Base-by-base conservation (phyloP, 495 filamentous ascomycete species). In the Hypoxylon trugodes region DNA sequence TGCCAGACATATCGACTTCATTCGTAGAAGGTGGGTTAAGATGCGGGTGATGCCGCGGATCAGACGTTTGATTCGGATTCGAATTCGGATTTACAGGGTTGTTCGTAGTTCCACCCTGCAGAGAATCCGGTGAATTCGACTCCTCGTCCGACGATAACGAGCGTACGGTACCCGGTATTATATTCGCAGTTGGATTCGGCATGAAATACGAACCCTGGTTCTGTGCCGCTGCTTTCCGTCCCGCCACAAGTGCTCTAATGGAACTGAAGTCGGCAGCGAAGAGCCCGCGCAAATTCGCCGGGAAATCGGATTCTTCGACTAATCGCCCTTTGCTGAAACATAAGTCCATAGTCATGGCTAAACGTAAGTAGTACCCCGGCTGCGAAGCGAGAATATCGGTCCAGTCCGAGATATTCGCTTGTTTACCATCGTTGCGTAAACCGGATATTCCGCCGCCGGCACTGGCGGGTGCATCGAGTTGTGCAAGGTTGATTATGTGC, bases 341-440 rank as follows among this genome's bases (percentile, higher is more conserved):
- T 15, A 74, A 38, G 26, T 74, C 72, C 67, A 74, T 72, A 10
- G 72, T 72, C 69, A 74, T 69, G 21, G 72, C 68, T 13, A 74
- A 59, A 3, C 69, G 72, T 5, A 74, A 59, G 25, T 74, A 74
- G 33, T 64, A 72, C 2, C 65, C 61, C 2, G 72, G 72, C 8
- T 74, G 55, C 0, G 61, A 72, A 1, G 72, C 69, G 4, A 74
- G 42, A 21, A 74, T 72, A 18, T 74, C 72, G 2, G 72, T 74
- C 72, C 72, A 74, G 45, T 72, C 69, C 3, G 69, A 68, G 51
- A 72, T 72, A 4, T 48, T 25, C 2, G 66, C 28, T 10, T 61
- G 66, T 59, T 66, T 64, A 42, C 62, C 54, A 24, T 59, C 58
- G n/a, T 37, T 47, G 6, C 24, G 24, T 30, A 64, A 35, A 21